Evolutionary conservation across 139 green algal genomes (phyloP).

Genomic region (Chlamydomonas eustigma): DNA sequence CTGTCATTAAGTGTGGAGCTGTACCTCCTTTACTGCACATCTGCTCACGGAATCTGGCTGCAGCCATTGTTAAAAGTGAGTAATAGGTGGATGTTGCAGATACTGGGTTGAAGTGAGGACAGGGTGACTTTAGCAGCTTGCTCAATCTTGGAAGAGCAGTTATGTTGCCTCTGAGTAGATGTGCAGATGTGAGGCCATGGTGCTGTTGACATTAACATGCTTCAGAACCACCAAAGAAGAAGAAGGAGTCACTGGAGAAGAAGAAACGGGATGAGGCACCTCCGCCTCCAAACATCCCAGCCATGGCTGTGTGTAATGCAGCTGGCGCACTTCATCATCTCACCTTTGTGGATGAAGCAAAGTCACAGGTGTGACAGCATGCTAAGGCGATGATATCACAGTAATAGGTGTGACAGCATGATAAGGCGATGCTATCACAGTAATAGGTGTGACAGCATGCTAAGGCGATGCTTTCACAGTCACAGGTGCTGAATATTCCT

Average conservation of each 20-base stretch:
- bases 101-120: not conserved
- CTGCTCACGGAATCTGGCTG: slow-evolving; percentile 17
- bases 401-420: not conserved
- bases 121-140: not conserved
- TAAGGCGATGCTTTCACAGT: slow-evolving; percentile 24
- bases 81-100: no score
- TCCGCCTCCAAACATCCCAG: slow-evolving; percentile 14
- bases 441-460: slow-evolving; percentile 22
- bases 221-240: slow-evolving; percentile 19
- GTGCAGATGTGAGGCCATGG: no score
- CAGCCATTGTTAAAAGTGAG: slow-evolving; percentile 17
- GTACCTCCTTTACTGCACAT: slow-evolving; percentile 32
- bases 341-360: slow-evolving; percentile 47
- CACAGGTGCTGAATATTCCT: not conserved
- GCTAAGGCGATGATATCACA: not conserved
- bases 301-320: slow-evolving; percentile 42
- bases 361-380: slow-evolving; percentile 31
- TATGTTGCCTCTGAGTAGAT: no score
- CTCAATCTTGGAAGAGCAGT: no score
- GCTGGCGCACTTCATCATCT: slow-evolving; percentile 53
- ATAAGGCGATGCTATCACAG: slow-evolving; percentile 23
- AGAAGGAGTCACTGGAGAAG: slow-evolving; percentile 7
- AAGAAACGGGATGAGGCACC: slow-evolving; percentile 2
- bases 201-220: no score
- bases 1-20: slow-evolving; percentile 11